A percentile compares a stretch with the other conserved stretches of the same genome.
These are phyloP conservation scores for Cordia subcordata DNA, from an alignment of 257 asterid species.

Conservation along the genomic window DNA sequence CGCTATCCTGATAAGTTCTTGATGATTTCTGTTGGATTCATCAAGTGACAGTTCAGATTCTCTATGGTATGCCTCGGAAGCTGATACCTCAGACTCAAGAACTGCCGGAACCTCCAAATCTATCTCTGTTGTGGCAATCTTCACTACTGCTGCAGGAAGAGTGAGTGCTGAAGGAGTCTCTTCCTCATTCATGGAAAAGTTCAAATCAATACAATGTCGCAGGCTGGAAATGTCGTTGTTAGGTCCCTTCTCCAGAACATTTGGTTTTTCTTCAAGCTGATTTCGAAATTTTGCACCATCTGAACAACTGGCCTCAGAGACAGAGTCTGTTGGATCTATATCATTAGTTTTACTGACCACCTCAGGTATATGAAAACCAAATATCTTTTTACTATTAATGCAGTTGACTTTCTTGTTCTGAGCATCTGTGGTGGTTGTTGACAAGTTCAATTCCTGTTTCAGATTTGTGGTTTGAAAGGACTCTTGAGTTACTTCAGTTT, in stretches of 20 bases:
- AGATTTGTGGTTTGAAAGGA: slow-evolving; percentile 20
- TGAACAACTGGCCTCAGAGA: slow-evolving; percentile 9
- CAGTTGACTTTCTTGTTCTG: background rate
- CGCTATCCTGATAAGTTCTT: slow-evolving; percentile 45
- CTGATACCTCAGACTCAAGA: slow-evolving; percentile 21
- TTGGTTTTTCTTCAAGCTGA: slow-evolving; percentile 15
- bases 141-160: slow-evolving; percentile 32
- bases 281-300: slow-evolving; percentile 6
- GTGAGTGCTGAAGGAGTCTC: slow-evolving; percentile 30
- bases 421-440: too few species aligned
- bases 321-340: slow-evolving; percentile 8
- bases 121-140: slow-evolving; percentile 39
- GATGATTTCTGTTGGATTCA: slow-evolving; percentile 12
- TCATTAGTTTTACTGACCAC: slow-evolving; percentile 7
- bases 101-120: slow-evolving; percentile 48
- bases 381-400: slow-evolving; percentile 13
- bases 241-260: slow-evolving; percentile 19
- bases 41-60: slow-evolving; percentile 8
- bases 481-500: slow-evolving; percentile 21
- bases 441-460: slow-evolving; percentile 20
- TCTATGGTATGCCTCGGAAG: slow-evolving; percentile 1
- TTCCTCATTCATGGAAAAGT: slow-evolving; percentile 56
- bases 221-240: slow-evolving; percentile 23
- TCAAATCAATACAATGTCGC: slow-evolving; percentile 58
- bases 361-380: slow-evolving; percentile 19